Conservation (phyloP, 2,329 filamentous ascomycete genomes). For the Aspergillus bombycis region DNA sequence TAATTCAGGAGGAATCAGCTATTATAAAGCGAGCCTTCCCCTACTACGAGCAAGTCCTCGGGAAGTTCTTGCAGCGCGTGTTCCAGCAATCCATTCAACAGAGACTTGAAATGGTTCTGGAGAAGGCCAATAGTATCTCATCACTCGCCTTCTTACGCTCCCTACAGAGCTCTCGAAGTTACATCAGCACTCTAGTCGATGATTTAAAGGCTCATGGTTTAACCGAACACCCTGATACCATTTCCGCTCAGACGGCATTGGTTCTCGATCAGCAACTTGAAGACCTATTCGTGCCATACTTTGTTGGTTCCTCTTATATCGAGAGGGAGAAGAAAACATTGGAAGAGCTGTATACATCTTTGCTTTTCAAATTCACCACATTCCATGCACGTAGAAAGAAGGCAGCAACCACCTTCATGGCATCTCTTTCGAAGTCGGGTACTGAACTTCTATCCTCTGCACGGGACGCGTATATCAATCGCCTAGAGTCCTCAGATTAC, state of each 20-base stretch:
- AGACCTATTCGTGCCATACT: conserved; percentile 68
- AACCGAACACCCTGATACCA: conserved; percentile 91
- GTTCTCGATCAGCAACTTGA: conserved; percentile 69
- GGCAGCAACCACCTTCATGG: conserved; percentile 88
- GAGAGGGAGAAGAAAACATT: conserved; percentile 68
- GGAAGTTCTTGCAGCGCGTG: conserved; percentile 90
- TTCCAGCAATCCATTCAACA: conserved; percentile 99
- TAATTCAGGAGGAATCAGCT: conserved; percentile 94
- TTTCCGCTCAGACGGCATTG: conserved; percentile 79
- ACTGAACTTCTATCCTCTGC: conserved; percentile 86
- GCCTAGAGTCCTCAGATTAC: conserved; percentile 84
- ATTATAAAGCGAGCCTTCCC: conserved; percentile 97
- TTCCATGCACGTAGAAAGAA: conserved; percentile 83
- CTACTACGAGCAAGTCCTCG: conserved; percentile 90
- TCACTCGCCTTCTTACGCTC: conserved; percentile 89
- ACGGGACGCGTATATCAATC: conserved; percentile 87
- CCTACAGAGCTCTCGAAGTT: conserved; percentile 85
- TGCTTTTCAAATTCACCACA: conserved; percentile 96
- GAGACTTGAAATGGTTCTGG: conserved; percentile 89
- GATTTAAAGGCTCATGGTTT: conserved; percentile 92
- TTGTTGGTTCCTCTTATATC: conserved; percentile 67
- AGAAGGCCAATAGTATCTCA: conserved; percentile 90
- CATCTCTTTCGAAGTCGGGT: conserved; percentile 84
- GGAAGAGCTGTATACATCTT: conserved; percentile 82
- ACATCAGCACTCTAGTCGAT: conserved; percentile 84